Evolutionary conservation across 1,284 basidiomycete species (phyloP).

Genomic region (Naganishia albida): DNA sequence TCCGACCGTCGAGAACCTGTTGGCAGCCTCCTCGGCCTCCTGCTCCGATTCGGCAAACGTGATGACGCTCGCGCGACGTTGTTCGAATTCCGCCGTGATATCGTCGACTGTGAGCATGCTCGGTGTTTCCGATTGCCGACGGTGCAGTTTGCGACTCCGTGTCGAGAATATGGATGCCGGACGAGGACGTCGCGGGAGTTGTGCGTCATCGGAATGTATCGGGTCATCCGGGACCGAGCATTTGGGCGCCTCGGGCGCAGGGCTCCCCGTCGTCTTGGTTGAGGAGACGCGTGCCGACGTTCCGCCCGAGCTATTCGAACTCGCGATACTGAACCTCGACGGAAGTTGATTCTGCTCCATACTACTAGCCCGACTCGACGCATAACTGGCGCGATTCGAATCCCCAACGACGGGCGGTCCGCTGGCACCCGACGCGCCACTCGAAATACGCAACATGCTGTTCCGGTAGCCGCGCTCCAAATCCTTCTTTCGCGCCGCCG

Average conservation of each 20-base stretch:
- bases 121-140: conserved; percentile 82
- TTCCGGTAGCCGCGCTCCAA: conserved; percentile 76
- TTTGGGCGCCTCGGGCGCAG: conserved; percentile 36
- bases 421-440: not conserved
- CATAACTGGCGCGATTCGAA: conserved; percentile 26
- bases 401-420: conserved; percentile 1
- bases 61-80: conserved; percentile 63
- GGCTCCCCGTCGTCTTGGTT: conserved; percentile 30
- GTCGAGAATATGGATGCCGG: conserved; percentile 58
- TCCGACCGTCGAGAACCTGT: conserved; percentile 8
- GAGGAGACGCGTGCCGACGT: conserved; percentile 31
- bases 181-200: conserved; percentile 52
- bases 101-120: conserved; percentile 95
- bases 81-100: conserved; percentile 95
- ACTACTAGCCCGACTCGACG: conserved; percentile 20
- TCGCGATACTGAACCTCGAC: conserved; percentile 34
- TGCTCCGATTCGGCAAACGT: conserved; percentile 53
- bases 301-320: conserved; percentile 33
- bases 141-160: conserved; percentile 64
- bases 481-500: conserved; percentile 83
- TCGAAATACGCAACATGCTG: conserved; percentile 66
- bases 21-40: conserved; percentile 52
- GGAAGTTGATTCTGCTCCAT: conserved; percentile 35
- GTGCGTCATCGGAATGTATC: conserved; percentile 15
- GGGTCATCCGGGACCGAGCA: conserved; percentile 43